Evolutionary conservation across 257 asterid species (phyloP).

Genomic region (Coffea canephora): DNA sequence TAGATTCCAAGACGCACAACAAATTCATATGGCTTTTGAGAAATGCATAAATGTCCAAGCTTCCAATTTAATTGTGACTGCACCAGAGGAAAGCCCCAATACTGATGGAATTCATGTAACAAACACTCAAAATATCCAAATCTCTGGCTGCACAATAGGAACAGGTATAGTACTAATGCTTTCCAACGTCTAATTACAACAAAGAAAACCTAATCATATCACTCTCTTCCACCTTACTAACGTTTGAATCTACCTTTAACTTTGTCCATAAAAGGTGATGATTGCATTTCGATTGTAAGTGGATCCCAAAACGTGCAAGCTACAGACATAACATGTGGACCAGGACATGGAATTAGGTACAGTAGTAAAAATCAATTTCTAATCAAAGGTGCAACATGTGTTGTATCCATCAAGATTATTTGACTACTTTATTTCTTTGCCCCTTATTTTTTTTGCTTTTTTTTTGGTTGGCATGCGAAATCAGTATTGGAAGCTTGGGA

Average conservation of each 20-base stretch:
- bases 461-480: no score
- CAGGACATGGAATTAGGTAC: slow-evolving; percentile 96
- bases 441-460: background rate
- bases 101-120: slow-evolving; percentile 86
- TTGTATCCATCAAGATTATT: background rate
- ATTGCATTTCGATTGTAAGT: slow-evolving; percentile 72
- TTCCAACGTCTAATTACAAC: background rate
- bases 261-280: slow-evolving; percentile 52
- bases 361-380: no score
- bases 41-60: slow-evolving; percentile 44
- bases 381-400: no score
- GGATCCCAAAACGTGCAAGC: slow-evolving; percentile 56
- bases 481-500: slow-evolving; percentile 80
- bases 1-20: slow-evolving; percentile 56
- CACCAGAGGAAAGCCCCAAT: slow-evolving; percentile 72
- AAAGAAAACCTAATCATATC: no score
- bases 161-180: slow-evolving; percentile 41
- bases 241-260: background rate
- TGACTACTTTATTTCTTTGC: background rate
- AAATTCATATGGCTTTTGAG: slow-evolving; percentile 62
- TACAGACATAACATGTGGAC: slow-evolving; percentile 63
- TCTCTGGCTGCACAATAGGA: slow-evolving; percentile 48
- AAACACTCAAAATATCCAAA: slow-evolving; percentile 44
- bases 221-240: no score
- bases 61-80: slow-evolving; percentile 41